Evolutionary conservation across 1,284 basidiomycete species (phyloP).

Genomic region (Leccinum fallax): DNA sequence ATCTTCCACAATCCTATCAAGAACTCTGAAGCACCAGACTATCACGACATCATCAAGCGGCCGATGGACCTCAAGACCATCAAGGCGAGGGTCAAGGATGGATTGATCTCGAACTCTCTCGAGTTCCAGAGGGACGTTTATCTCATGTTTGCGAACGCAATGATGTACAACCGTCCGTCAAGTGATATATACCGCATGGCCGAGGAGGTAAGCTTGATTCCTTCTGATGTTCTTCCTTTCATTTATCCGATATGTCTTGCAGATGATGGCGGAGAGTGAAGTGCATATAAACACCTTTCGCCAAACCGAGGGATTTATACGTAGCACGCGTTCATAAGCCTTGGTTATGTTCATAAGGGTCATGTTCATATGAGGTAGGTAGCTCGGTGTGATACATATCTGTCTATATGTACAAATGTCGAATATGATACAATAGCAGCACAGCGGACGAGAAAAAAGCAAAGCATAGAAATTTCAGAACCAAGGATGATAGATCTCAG

Average conservation of each 20-base stretch:
- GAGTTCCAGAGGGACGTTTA: constrained; percentile 90
- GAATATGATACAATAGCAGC: constrained; percentile 7
- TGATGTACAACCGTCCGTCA: constrained; percentile 90
- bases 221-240: constrained; percentile 3
- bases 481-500: constrained; percentile 82
- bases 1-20: constrained; percentile 93
- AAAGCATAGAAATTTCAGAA: constrained; percentile 48
- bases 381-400: neutral
- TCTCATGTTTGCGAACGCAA: constrained; percentile 94
- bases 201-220: constrained; percentile 65
- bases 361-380: neutral
- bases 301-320: constrained; percentile 71
- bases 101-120: constrained; percentile 73
- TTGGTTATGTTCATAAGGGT: neutral
- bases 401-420: constrained; percentile 7
- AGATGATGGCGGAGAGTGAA: constrained; percentile 90
- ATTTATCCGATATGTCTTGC: constrained; percentile 6
- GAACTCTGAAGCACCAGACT: constrained; percentile 85
- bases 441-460: neutral
- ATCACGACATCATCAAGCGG: constrained; percentile 86
- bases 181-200: constrained; percentile 87
- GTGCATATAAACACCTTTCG: constrained; percentile 74
- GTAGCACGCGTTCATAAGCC: constrained; percentile 41
- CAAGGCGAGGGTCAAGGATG: constrained; percentile 80
- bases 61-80: constrained; percentile 95